These are phyloP conservation scores for Pseudocercospora pini-densiflorae DNA, from an alignment of 2,329 filamentous ascomycete genomes.

Conservation along the genomic window DNA sequence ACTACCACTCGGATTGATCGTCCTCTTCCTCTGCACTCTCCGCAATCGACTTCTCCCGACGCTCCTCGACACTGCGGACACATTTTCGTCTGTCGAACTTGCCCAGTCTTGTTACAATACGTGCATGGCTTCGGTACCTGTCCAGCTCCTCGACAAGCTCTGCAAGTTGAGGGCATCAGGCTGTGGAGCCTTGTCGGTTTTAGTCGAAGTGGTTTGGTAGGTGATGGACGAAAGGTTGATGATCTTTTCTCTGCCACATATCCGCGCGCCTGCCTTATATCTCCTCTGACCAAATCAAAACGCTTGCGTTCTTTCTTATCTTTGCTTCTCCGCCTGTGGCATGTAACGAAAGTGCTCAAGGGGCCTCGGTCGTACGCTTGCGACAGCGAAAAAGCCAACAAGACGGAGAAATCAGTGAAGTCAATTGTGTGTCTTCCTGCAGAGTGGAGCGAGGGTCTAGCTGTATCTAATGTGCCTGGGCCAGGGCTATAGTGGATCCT, in stretches of 20 bases:
- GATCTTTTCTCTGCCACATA: neutral
- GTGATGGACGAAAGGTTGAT: neutral
- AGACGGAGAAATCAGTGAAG: constrained; percentile 4
- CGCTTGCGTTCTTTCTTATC: neutral
- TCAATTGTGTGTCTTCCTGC: constrained; percentile 4
- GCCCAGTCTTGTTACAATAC: constrained; percentile 5
- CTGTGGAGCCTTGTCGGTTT: neutral
- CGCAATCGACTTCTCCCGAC: constrained; percentile 1
- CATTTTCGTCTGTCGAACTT: constrained; percentile 5
- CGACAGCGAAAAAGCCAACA: neutral
- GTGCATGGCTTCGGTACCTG: constrained; percentile 4
- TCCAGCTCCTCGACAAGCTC: constrained; percentile 3
- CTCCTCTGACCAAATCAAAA: neutral
- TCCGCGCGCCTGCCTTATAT: neutral
- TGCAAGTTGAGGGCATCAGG: constrained; percentile 5
- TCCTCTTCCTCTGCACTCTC: constrained; percentile 2
- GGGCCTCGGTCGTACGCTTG: constrained; percentile 1
- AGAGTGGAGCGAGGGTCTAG: constrained; percentile 9
- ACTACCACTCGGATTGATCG: constrained; percentile 1
- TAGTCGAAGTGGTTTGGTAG: neutral
- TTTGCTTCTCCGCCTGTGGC: neutral
- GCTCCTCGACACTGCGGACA: constrained; percentile 6
- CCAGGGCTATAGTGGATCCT: constrained; percentile 2
- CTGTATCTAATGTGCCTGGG: constrained; percentile 3
- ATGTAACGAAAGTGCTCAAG: neutral